A percentile compares a stretch with the other conserved stretches of the same genome.
phyloP scores from a whole-genome alignment of 1,139 yeast species.

The Yamadazyma friedrichii region DNA sequence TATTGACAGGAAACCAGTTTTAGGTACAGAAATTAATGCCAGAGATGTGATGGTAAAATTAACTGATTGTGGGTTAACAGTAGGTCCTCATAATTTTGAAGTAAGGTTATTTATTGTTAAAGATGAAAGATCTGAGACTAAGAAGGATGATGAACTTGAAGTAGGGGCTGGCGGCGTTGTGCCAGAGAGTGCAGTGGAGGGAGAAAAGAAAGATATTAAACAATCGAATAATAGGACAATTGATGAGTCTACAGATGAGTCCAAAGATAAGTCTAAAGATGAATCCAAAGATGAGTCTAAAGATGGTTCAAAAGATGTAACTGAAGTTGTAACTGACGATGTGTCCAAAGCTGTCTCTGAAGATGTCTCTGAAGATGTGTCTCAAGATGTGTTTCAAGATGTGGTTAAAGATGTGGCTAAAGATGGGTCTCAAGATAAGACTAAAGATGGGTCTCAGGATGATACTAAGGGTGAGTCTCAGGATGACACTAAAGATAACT shows the following conservation, averaged over 20 bases:
- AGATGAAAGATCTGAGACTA: slow-evolving; percentile 55
- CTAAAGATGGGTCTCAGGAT: no score
- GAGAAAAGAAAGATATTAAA: background rate
- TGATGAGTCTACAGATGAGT: background rate
- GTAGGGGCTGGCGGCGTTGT: background rate
- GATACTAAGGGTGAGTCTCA: no score
- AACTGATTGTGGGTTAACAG: slow-evolving; percentile 67
- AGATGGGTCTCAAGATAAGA: no score
- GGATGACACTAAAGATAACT: no score
- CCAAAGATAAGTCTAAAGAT: background rate
- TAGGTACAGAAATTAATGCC: slow-evolving; percentile 51
- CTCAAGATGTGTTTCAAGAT: no score
- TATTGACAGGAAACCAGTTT: slow-evolving; percentile 38
- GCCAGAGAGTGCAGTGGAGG: slow-evolving; percentile 1
- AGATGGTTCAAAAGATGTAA: background rate
- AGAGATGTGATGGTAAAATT: slow-evolving; percentile 88
- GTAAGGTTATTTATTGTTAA: slow-evolving; percentile 77
- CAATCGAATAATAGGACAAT: background rate
- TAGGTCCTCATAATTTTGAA: slow-evolving; percentile 85
- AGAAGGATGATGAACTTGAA: slow-evolving; percentile 8
- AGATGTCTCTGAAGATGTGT: no score
- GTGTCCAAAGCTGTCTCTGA: no score
- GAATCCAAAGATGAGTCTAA: background rate
- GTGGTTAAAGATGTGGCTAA: no score
- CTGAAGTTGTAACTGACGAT: no score